A percentile compares a stretch with the other conserved stretches of the same genome.
These are phyloP conservation scores for Panellus pusillus DNA, from an alignment of 768 basidiomycete genomes.

Conservation along the genomic window DNA sequence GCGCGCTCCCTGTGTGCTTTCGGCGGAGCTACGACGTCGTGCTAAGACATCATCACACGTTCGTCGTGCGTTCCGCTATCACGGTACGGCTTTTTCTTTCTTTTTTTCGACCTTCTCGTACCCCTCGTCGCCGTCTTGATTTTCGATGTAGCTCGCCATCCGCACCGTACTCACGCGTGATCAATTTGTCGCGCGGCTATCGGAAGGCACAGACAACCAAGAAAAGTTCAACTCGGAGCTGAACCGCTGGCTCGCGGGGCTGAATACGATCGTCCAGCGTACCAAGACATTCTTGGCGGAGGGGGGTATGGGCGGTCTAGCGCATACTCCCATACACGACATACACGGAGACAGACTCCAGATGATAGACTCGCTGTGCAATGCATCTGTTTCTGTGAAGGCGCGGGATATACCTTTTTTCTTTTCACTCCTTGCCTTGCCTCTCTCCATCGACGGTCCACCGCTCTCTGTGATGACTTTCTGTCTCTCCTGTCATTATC, in stretches of 20 bases:
- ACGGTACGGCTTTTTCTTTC: no score
- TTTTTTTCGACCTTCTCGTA: constrained; percentile 9
- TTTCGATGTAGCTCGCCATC: constrained; percentile 48
- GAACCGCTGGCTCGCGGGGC: constrained; percentile 57
- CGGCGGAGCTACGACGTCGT: constrained; percentile 69
- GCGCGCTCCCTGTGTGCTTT: constrained; percentile 69
- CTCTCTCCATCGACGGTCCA: no score
- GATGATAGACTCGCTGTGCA: no score
- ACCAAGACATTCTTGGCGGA: constrained; percentile 53
- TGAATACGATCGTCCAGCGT: constrained; percentile 52
- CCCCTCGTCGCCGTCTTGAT: constrained; percentile 12
- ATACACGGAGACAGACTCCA: no score
- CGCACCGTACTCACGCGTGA: constrained; percentile 59
- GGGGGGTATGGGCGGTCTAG: constrained; percentile 55
- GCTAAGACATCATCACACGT: constrained; percentile 64
- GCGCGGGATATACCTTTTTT: no score
- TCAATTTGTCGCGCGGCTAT: constrained; percentile 64
- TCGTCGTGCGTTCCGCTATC: constrained; percentile 65
- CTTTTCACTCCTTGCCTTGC: no score
- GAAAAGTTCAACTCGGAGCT: constrained; percentile 58
- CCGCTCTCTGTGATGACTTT: no score
- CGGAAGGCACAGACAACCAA: constrained; percentile 49
- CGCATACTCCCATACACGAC: no score
- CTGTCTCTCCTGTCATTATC: no score
- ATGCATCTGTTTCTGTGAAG: no score